phyloP scores from a whole-genome alignment of 2,329 filamentous ascomycete species.

The Sporothrix pseudoabietina region DNA sequence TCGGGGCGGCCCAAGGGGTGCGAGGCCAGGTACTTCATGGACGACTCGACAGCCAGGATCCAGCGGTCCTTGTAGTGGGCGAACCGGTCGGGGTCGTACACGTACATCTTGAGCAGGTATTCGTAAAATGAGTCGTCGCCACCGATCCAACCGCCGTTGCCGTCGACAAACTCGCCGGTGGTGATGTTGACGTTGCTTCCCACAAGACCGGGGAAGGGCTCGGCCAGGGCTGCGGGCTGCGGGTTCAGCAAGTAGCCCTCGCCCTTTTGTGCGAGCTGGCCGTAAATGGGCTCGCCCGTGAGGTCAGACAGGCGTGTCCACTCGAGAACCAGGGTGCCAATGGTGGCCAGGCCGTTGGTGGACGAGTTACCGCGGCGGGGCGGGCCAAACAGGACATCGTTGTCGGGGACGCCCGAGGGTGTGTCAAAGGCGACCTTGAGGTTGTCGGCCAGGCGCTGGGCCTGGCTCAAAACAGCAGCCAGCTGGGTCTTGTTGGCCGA shows the following conservation, averaged over 20 bases:
- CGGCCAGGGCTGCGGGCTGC: constrained; percentile 54
- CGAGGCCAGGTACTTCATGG: constrained; percentile 69
- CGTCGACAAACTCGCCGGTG: constrained; percentile 68
- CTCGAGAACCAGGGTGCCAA: constrained; percentile 78
- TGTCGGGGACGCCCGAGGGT: constrained; percentile 71
- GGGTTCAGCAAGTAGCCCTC: constrained; percentile 72
- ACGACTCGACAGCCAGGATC: constrained; percentile 73
- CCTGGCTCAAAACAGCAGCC: constrained; percentile 65
- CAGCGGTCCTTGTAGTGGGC: constrained; percentile 70
- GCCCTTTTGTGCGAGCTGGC: constrained; percentile 64
- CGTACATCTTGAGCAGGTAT: constrained; percentile 88
- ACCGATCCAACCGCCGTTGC: constrained; percentile 72
- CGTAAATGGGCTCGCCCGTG: constrained; percentile 68
- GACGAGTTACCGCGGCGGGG: constrained; percentile 51
- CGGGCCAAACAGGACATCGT: constrained; percentile 63
- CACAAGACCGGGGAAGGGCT: constrained; percentile 77
- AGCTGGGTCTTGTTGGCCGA: constrained; percentile 49
- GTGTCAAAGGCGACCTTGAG: constrained; percentile 80
- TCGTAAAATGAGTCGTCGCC: constrained; percentile 83
- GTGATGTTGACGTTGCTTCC: constrained; percentile 67
- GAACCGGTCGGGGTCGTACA: constrained; percentile 72
- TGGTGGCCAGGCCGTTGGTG: constrained; percentile 73
- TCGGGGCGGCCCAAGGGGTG: constrained; percentile 68
- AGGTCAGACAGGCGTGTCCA: constrained; percentile 81
- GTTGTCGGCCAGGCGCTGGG: constrained; percentile 68